Evolutionary conservation across 2,329 filamentous ascomycete species (phyloP).

Genomic region (Diaporthe vaccinii): DNA sequence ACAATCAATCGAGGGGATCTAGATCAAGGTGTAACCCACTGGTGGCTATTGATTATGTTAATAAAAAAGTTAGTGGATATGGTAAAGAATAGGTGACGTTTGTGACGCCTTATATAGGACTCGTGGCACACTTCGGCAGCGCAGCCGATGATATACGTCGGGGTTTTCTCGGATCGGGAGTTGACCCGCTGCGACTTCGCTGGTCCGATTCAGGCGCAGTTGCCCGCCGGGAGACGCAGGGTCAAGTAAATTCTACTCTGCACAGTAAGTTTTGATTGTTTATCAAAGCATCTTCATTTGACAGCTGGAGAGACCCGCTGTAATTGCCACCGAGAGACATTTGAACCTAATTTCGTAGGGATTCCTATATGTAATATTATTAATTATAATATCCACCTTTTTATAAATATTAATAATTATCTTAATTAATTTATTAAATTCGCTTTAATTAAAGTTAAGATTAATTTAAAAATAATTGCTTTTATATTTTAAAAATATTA

Average conservation of each 20-base stretch:
- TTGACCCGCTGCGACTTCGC: neutral
- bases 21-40: neutral
- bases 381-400: no score
- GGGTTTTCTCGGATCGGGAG: conserved; percentile 15
- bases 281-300: neutral
- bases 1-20: neutral
- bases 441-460: no score
- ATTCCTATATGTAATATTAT: no score
- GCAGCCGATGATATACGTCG: conserved; percentile 8
- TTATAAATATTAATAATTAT: no score
- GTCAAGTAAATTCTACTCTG: neutral
- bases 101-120: neutral
- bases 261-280: neutral
- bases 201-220: neutral
- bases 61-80: neutral
- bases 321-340: neutral
- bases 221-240: neutral
- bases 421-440: no score
- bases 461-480: no score
- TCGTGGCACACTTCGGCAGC: neutral
- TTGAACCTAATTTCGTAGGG: neutral
- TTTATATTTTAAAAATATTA: no score
- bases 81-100: neutral
- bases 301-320: neutral
- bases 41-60: neutral